Evolutionary conservation across 169 alveolate species (phyloP), one percentile per base, ranked within the genome.

Genomic region (Miamiensis avidus): DNA sequence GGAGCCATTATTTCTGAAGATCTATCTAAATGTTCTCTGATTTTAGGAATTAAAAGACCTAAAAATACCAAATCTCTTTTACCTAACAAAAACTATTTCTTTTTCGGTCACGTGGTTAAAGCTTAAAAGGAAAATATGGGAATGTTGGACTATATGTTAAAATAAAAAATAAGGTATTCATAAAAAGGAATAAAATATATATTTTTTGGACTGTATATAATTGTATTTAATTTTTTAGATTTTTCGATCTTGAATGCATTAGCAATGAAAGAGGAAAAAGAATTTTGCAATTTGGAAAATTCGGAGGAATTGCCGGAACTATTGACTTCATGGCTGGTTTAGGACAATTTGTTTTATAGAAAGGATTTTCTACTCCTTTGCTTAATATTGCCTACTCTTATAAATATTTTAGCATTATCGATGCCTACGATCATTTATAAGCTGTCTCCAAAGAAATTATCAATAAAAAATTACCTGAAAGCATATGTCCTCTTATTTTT

Each of bases 231-330:
- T 49, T 11, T 20, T 49, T 49, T 29, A 87, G 95, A 73, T 83
- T 84, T 31, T 82, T 94, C 30, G 97, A 94, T 77, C 89, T 91
- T 89, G 97, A 94, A 82, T 82, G 90, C 29, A 94, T 94, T 32
- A 65, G 86, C 34, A 93, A 89, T 31, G 88, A 84, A 69, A 29
- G 74, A 29, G 81, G 81, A 31, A 74, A 76, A 76, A 81, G 95
- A 31, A 78, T 94, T 27, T 93, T 93, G 0, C 94, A 95, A 29
- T 94, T 92, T 83, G 95, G 96, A 34, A 82, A 90, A 34, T 93
- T 82, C 77, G 97, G 96, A 25, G 97, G 97, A 74, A 89, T 91
- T 25, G 96, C 96, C 29, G 97, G 96, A 11, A 78, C 88, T 0
- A 85, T 93, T 29, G 95, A 92, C 65, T 93, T 93, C 65, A 75